Conservation (phyloP, 1,139 yeast genomes). For the Suhomyces taliae region DNA sequence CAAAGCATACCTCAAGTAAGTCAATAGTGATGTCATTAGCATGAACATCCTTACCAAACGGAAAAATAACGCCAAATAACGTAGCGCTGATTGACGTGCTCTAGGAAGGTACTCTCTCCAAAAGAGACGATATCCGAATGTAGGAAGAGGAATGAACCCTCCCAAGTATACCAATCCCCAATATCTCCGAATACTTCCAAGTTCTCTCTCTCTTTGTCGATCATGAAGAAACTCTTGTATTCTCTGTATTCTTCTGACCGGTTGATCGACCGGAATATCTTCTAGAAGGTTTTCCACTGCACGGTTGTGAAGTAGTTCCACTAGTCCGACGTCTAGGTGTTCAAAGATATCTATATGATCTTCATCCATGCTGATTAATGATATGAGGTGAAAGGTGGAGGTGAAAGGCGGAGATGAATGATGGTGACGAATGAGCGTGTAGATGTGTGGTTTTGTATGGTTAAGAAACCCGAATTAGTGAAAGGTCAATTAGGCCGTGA, state of each 20-base stretch:
- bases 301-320: constrained; percentile 23
- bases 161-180: constrained; percentile 18
- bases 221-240: constrained; percentile 13
- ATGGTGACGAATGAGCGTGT: too few species aligned
- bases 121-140: constrained; percentile 24
- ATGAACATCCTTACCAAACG: constrained; percentile 19
- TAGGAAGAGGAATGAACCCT: constrained; percentile 28
- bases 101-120: constrained; percentile 23
- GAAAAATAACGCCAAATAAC: constrained; percentile 10
- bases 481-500: too few species aligned
- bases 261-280: constrained; percentile 18
- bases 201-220: constrained; percentile 1
- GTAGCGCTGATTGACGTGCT: background rate
- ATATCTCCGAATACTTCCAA: constrained; percentile 10
- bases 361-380: background rate
- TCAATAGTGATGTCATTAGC: constrained; percentile 21
- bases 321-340: constrained; percentile 23
- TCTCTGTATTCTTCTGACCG: constrained; percentile 10
- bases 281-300: constrained; percentile 18
- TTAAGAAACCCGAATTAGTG: too few species aligned
- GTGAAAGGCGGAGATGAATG: too few species aligned
- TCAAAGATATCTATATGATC: constrained; percentile 20
- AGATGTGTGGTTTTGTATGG: background rate
- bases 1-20: constrained; percentile 20
- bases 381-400: too few species aligned